Percentiles rank a stretch among this genome's conserved stretches.
phyloP scores from a whole-genome alignment of 2,329 filamentous ascomycete genomes.

The Apiospora saccharicola region DNA sequence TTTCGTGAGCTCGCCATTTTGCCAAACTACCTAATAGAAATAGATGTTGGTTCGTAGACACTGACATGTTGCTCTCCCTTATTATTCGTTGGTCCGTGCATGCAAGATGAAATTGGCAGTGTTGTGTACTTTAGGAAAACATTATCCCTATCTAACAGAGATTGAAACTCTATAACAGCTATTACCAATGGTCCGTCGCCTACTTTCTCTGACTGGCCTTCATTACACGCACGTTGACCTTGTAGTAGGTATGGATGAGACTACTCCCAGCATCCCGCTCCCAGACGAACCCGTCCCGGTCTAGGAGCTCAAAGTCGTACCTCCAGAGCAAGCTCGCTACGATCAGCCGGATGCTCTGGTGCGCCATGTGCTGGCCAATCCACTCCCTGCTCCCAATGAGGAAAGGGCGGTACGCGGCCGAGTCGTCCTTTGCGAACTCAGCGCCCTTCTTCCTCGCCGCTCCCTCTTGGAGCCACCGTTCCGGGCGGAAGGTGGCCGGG shows the following conservation, averaged over 20 bases:
- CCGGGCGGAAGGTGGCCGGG: background rate
- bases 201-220: no score
- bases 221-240: background rate
- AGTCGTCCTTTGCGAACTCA: background rate
- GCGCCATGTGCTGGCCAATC: background rate
- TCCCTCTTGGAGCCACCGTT: background rate
- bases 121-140: no score
- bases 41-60: no score
- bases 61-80: no score
- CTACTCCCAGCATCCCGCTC: background rate
- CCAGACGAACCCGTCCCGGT: background rate
- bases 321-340: background rate
- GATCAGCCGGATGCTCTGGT: slow-evolving; percentile 7
- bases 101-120: no score
- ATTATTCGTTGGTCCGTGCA: no score
- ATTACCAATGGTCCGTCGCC: no score
- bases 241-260: background rate
- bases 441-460: background rate
- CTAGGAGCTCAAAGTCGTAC: slow-evolving; percentile 5
- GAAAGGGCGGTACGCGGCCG: background rate
- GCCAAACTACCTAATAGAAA: no score
- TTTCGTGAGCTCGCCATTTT: no score
- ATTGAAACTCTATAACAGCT: no score
- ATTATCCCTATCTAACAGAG: no score
- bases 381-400: background rate